These are phyloP conservation scores for Stemphylium beticola DNA, from an alignment of 2,329 filamentous ascomycete species.

Conservation along the genomic window DNA sequence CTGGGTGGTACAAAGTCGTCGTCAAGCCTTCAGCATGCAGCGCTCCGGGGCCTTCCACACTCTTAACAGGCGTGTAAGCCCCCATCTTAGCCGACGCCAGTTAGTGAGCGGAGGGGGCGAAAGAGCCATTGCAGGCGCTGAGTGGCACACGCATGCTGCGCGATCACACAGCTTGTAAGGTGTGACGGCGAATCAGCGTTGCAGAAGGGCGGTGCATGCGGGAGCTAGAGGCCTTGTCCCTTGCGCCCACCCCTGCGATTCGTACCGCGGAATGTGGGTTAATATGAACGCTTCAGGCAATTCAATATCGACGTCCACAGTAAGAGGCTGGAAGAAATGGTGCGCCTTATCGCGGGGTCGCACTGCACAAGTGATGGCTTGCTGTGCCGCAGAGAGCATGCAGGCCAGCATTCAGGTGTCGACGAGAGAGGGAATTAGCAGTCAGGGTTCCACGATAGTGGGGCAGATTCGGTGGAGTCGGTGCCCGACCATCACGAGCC, in stretches of 20 bases:
- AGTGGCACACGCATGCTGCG: slow-evolving; percentile 38
- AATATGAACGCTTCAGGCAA: slow-evolving; percentile 22
- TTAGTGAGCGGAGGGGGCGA: slow-evolving; percentile 28
- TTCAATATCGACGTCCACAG: slow-evolving; percentile 18
- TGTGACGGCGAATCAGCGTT: slow-evolving; percentile 32
- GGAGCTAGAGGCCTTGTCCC: slow-evolving; percentile 26
- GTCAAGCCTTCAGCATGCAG: slow-evolving; percentile 10
- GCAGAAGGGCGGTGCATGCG: slow-evolving; percentile 11
- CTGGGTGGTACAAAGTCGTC: slow-evolving; percentile 18
- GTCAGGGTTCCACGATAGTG: background rate
- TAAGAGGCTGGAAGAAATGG: slow-evolving; percentile 9
- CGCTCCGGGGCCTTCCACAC: slow-evolving; percentile 24
- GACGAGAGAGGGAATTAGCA: background rate
- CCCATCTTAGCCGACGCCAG: slow-evolving; percentile 24
- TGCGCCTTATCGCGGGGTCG: slow-evolving; percentile 5
- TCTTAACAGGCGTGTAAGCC: slow-evolving; percentile 33
- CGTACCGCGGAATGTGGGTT: slow-evolving; percentile 14
- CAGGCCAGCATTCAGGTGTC: background rate
- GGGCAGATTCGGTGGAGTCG: slow-evolving; percentile 1
- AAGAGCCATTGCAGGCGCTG: slow-evolving; percentile 37
- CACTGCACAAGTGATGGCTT: slow-evolving; percentile 9
- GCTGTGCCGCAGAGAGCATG: slow-evolving; percentile 1
- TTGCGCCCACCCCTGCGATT: slow-evolving; percentile 18
- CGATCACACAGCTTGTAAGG: slow-evolving; percentile 38
- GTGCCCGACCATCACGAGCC: slow-evolving; percentile 11